Evolutionary conservation across 345 rosid species (phyloP).

Genomic region (Arabidopsis arenosa): DNA sequence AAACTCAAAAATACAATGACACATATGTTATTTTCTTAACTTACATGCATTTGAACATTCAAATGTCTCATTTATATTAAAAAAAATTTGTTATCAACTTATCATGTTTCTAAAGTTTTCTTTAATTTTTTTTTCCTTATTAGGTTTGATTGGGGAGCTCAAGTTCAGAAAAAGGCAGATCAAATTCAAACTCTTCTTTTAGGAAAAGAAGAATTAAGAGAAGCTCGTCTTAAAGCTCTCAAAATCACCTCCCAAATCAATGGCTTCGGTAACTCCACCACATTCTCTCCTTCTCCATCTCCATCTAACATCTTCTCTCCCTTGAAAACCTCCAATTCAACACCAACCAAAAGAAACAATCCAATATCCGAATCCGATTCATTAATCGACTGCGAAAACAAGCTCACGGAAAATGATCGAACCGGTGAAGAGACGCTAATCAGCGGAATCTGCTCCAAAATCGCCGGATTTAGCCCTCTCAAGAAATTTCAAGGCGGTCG

Average conservation of each 20-base stretch:
- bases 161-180: slow-evolving; percentile 20
- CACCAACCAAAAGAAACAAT: not conserved
- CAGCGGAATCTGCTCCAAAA: slow-evolving; percentile 12
- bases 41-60: not conserved
- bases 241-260: slow-evolving; percentile 20
- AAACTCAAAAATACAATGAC: no score
- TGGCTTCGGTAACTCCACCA: slow-evolving; percentile 25
- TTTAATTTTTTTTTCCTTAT: not conserved
- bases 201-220: slow-evolving; percentile 17
- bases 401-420: not conserved
- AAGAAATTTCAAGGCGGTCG: slow-evolving; percentile 14
- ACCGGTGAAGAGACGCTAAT: slow-evolving; percentile 14
- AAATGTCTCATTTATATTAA: not conserved
- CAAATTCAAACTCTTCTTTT: slow-evolving; percentile 18
- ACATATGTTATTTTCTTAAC: no score
- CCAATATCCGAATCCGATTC: slow-evolving; percentile 1
- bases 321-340: not conserved
- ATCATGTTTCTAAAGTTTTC: not conserved
- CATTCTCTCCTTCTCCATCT: not conserved
- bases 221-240: slow-evolving; percentile 31
- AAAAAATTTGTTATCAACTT: no score
- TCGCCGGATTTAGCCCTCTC: slow-evolving; percentile 16
- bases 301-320: not conserved
- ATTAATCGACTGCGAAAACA: not conserved
- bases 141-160: slow-evolving; percentile 29